Evolutionary conservation across 2,329 filamentous ascomycete genomes (phyloP).

Genomic region (Colletotrichum shisoi): DNA sequence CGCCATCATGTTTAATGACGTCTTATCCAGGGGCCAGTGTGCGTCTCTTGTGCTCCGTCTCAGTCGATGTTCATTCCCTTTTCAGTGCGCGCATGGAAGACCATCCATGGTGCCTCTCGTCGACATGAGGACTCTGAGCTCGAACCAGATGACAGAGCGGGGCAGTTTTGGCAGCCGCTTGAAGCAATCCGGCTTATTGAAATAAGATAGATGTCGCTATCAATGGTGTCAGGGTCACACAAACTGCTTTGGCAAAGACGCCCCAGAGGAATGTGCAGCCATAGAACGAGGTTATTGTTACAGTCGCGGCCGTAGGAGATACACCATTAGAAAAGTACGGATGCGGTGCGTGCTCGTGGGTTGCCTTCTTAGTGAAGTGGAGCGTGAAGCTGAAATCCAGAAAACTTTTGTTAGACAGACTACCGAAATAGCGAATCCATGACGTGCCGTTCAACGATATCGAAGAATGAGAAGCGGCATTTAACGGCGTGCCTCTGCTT

Average conservation of each 20-base stretch:
- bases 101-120: constrained; percentile 71
- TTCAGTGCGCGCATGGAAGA: constrained; percentile 83
- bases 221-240: not conserved
- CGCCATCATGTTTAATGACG: constrained; percentile 87
- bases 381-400: not conserved
- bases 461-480: not conserved
- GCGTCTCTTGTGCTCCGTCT: constrained; percentile 63
- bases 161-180: constrained; percentile 35
- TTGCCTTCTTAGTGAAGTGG: not conserved
- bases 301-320: not conserved
- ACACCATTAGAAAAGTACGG: too few relatives aligned
- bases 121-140: constrained; percentile 52
- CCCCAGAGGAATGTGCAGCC: not conserved
- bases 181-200: constrained; percentile 11
- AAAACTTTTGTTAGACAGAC: too few relatives aligned
- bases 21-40: constrained; percentile 66
- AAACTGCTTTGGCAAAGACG: constrained; percentile 6
- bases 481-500: not conserved
- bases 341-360: not conserved
- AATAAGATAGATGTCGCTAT: not conserved
- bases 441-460: too few relatives aligned
- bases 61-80: constrained; percentile 74
- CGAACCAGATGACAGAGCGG: not conserved
- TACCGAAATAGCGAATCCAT: too few relatives aligned
- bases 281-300: not conserved